A percentile compares a stretch with the other conserved stretches of the same genome.
Evolutionary conservation across 78 protist genomes (phyloP).

Genomic region (Dictyostelium firmibasis): DNA sequence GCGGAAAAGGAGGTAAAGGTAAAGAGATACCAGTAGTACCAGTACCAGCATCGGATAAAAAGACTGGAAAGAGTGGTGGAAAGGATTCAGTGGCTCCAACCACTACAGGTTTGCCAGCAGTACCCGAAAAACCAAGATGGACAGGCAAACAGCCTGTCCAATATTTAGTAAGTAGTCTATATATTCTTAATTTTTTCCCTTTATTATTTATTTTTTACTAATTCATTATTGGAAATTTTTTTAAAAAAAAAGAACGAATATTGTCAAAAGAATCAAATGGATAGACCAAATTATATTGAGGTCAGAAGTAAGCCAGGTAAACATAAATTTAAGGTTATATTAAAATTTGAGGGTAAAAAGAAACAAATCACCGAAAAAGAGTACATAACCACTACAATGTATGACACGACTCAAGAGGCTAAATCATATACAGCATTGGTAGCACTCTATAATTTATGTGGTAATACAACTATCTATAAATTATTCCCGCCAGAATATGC

Average conservation of each 20-base stretch:
- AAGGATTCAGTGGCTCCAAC: background rate
- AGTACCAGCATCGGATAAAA: background rate
- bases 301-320: background rate
- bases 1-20: background rate
- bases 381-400: background rate
- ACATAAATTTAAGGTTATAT: slow-evolving; percentile 1
- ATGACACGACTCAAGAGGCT: slow-evolving; percentile 18
- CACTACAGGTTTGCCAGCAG: background rate
- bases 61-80: background rate
- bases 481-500: slow-evolving; percentile 69
- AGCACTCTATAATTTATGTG: slow-evolving; percentile 33
- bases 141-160: slow-evolving; percentile 67
- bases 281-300: slow-evolving; percentile 45
- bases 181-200: background rate
- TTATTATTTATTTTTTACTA: background rate
- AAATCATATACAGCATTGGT: slow-evolving; percentile 46
- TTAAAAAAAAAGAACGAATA: slow-evolving; percentile 27
- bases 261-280: slow-evolving; percentile 75
- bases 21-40: background rate
- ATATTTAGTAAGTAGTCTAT: slow-evolving; percentile 5
- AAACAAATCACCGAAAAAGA: slow-evolving; percentile 16
- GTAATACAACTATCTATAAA: slow-evolving; percentile 48
- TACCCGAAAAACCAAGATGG: slow-evolving; percentile 61
- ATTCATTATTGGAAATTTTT: background rate
- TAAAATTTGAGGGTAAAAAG: slow-evolving; percentile 59